phyloP scores from a whole-genome alignment of 768 basidiomycete species.

The Mycena rebaudengoi region DNA sequence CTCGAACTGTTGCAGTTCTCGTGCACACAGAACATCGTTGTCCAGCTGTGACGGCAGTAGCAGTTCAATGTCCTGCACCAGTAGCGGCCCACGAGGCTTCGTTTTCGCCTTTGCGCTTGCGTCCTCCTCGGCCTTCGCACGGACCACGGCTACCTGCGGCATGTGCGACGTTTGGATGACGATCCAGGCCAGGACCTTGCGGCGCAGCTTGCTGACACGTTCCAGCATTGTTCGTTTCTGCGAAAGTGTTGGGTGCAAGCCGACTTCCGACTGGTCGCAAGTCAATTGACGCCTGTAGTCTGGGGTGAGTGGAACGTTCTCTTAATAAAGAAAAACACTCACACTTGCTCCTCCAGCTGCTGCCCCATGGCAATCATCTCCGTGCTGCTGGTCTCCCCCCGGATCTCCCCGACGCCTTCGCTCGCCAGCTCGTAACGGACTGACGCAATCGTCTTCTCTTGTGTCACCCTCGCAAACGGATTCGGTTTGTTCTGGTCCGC shows the following conservation, averaged over 20 bases:
- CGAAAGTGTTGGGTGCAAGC: background rate
- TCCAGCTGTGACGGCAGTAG: constrained; percentile 1
- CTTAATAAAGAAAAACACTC: background rate
- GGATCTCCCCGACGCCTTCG: background rate
- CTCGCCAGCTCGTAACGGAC: background rate
- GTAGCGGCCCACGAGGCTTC: background rate
- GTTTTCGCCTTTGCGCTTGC: background rate
- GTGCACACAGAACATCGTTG: background rate
- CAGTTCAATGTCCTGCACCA: constrained; percentile 1
- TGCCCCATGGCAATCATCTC: constrained; percentile 7
- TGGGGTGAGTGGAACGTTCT: background rate
- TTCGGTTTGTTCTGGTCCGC: background rate
- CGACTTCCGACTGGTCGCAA: constrained; percentile 1
- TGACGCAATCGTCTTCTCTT: background rate
- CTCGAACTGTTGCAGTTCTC: constrained; percentile 2
- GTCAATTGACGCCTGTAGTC: background rate
- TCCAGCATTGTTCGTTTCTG: constrained; percentile 11
- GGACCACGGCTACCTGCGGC: background rate
- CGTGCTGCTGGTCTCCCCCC: background rate
- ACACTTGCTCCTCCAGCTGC: background rate
- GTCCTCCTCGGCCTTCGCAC: constrained; percentile 1
- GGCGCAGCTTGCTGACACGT: constrained; percentile 3
- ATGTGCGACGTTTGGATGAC: constrained; percentile 4
- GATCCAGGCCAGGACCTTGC: constrained; percentile 9
- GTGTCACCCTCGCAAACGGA: background rate